Evolutionary conservation across 1,284 basidiomycete species (phyloP), one percentile per base, ranked within the genome.

Genomic region (Cerioporus squamosus): DNA sequence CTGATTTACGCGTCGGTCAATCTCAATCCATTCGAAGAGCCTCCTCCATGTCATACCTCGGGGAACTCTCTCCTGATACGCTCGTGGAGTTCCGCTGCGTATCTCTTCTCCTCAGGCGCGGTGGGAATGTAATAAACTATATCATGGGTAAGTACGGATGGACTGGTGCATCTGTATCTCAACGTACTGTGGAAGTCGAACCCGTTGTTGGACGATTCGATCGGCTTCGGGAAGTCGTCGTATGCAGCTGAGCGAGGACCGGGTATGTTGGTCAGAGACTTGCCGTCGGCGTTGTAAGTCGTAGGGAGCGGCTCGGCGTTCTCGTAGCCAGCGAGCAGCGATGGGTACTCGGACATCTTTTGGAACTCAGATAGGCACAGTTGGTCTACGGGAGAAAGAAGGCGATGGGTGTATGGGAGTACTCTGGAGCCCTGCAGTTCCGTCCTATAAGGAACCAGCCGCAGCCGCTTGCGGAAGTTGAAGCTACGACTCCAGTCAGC

Each of bases 21-120:
- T n/a, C n/a, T n/a, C n/a, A n/a, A n/a, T n/a, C n/a, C n/a, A n/a
- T n/a, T 42, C 15, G 48, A 51, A 14, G 20, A 12, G 18, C 23
- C 6, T 14, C 29, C 20, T 22, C 2, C 2, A 31, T 3, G 20
- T 57, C 26, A 24, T 66, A 84, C 85, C 78, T 91, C 90, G 22
- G 90, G 89, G 70, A 90, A 91, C 66, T 91, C 89, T 55, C 82
- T 70, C 17, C 81, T 72, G 40, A 91, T 77, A n/a, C 83, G 77
- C 61, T 87, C 84, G 61, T 90, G 84, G 46, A 91, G 74, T 51
- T 84, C 77, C n/a, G 73, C 76, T 1, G 86, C 88, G 54, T 81
- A 84, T 47, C 80, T 72, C 0, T 72, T 57, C 51, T 91, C 79
- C 4, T 69, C 67, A 2, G 77, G 70, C n/a, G 77, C 73, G n/a